Evolutionary conservation across 768 basidiomycete genomes (phyloP).

Genomic region (Leccinum olivaceopallidum): DNA sequence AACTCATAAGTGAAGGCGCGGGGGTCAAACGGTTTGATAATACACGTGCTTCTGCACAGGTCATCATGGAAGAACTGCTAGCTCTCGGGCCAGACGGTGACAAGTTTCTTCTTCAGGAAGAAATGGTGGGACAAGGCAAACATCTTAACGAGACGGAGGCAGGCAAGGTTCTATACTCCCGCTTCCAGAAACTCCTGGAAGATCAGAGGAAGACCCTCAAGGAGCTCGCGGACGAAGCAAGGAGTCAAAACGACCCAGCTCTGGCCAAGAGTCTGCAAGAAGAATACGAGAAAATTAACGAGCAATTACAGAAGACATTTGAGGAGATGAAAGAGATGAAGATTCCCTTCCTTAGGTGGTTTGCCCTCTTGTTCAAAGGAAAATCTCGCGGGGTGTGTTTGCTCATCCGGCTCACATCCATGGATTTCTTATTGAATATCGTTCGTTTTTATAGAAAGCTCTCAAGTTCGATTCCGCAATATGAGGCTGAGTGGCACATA

Average conservation of each 20-base stretch:
- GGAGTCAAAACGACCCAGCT: conserved; percentile 7
- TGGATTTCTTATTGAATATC: not conserved
- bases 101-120: conserved; percentile 22
- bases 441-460: conserved; percentile 4
- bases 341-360: conserved; percentile 14
- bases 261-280: conserved; percentile 12
- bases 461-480: not conserved
- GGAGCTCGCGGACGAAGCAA: conserved; percentile 23
- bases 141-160: conserved; percentile 26
- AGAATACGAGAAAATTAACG: conserved; percentile 14
- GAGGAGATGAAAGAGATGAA: conserved; percentile 23
- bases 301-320: conserved; percentile 18
- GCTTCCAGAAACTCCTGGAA: conserved; percentile 16
- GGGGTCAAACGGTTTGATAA: not conserved
- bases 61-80: not conserved
- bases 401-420: not conserved
- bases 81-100: not conserved
- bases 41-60: not conserved
- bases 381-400: conserved; percentile 15
- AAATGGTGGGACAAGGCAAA: conserved; percentile 13
- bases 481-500: not conserved
- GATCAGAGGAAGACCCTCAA: conserved; percentile 18
- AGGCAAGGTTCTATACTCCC: conserved; percentile 18
- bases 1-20: conserved; percentile 8
- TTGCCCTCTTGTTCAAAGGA: conserved; percentile 7